Evolutionary conservation across 1,284 basidiomycete species (phyloP).

Genomic region (Ceratobasidium sp.): DNA sequence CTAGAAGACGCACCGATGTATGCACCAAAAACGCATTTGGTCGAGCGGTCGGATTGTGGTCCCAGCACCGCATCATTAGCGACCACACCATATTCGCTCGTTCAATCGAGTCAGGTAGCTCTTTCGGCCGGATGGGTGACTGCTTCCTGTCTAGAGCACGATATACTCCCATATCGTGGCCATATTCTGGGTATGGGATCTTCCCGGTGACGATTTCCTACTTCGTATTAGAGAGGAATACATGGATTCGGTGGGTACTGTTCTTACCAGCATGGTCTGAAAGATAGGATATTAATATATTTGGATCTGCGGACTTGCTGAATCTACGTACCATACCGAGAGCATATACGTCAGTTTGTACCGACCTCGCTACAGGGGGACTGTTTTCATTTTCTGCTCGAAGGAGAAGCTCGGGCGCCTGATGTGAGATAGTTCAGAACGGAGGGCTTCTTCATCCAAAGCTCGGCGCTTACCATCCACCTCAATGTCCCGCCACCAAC

Average conservation of each 20-base stretch:
- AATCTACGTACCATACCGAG: slow-evolving; percentile 1
- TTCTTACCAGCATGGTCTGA: not conserved
- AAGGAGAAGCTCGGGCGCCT: slow-evolving; percentile 3
- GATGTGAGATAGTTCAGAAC: too few species aligned
- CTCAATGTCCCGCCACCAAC: not conserved
- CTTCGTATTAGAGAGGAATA: not conserved
- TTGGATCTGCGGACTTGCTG: too few species aligned
- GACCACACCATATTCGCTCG: not conserved
- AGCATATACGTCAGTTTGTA: not conserved
- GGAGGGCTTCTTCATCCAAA: not conserved
- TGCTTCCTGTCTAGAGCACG: not conserved
- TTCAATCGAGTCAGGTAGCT: not conserved
- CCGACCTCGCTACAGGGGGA: not conserved
- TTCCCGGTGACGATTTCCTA: not conserved
- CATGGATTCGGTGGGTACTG: not conserved
- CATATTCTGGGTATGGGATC: not conserved
- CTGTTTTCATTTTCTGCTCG: not conserved
- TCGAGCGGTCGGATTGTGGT: not conserved
- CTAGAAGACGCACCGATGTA: too few species aligned
- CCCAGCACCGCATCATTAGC: not conserved
- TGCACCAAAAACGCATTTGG: not conserved
- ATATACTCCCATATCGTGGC: not conserved
- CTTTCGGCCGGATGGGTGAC: not conserved
- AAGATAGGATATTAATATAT: not conserved
- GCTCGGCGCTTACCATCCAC: slow-evolving; percentile 6